Base-by-base conservation (phyloP, 345 rosid genomes). In the Citrus mangshanensis region DNA sequence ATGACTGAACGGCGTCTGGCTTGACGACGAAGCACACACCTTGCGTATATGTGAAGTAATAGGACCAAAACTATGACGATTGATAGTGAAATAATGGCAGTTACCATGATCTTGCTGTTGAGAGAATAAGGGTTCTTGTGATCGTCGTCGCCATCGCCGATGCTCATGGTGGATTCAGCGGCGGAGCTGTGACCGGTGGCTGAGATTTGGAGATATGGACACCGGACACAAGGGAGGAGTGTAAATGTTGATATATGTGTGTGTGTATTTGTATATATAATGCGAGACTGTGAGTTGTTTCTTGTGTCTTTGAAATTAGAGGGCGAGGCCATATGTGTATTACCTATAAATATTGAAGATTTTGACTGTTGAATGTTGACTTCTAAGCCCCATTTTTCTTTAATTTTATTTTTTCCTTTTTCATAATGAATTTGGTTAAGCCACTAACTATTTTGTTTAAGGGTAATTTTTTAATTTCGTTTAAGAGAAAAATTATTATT, bases 31-130 rank as follows among this genome's bases (percentile, higher is more conserved):
- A 83, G 82, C 42, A 82, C 77, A 70, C 78, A 89, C 75, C 84
- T 79, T 7, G 84, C 82, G 73, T 89, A 90, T 12, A 90, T 54
- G 75, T 87, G 87, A 66, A 90, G 84, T 5, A 49, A 18, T 2
- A 89, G 9, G 9, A 87, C 85, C 19, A 91, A 35, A 4, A 86
- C 0, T 30, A 89, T 83, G 7, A 89, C 89, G 18, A 68, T n/a
- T 12, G 91, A 69, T 46, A 89, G 72, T 0, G 89, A 85, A 24
- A 89, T 6, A 72, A 88, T 64, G 6, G 93, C 86, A 6, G 77
- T 32, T 69, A 88, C 78, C 84, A 87, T 81, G 87, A 92, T 81
- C 78, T 73, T 93, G 82, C 83, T 77, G 78, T 73, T 87, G 10
- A 79, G 72, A 58, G 77, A 78, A 68, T 82, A 83, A 4, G 76